Evolutionary conservation across 306 rosid genomes (phyloP).

Genomic region (Astragalus glycyphyllos): DNA sequence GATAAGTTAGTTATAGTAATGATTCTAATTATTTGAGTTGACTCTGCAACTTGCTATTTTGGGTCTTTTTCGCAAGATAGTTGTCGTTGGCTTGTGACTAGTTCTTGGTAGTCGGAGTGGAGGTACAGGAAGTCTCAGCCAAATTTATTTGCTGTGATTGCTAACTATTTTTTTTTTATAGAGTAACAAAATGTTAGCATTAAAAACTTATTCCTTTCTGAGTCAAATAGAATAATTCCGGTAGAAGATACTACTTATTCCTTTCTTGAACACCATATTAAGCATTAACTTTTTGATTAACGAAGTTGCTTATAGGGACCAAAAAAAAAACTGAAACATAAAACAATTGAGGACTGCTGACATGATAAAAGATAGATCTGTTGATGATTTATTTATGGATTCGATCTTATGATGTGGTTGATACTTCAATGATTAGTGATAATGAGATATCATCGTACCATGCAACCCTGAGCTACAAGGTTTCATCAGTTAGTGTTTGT

Average conservation of each 20-base stretch:
- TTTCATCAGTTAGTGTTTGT: conserved; percentile 2
- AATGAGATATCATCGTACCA: conserved; percentile 2
- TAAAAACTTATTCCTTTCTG: background rate
- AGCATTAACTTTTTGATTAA: too few species aligned
- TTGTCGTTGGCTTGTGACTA: conserved; percentile 2
- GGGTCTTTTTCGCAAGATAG: background rate
- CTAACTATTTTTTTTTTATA: background rate
- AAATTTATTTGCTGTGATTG: conserved; percentile 19
- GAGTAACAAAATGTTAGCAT: conserved; percentile 4
- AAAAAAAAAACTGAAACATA: conserved; percentile 3
- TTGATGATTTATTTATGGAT: background rate
- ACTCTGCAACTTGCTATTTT: conserved; percentile 11
- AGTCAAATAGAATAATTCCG: conserved; percentile 17
- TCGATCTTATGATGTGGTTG: conserved; percentile 1
- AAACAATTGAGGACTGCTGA: conserved; percentile 18
- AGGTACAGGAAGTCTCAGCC: background rate
- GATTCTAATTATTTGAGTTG: background rate
- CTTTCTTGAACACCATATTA: too few species aligned
- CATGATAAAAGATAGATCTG: background rate
- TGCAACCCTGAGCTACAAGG: conserved; percentile 4
- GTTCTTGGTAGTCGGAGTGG: conserved; percentile 9
- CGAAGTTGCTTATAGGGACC: too few species aligned
- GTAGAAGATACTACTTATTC: too few species aligned
- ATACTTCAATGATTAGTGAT: background rate
- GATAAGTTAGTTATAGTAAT: background rate